Evolutionary conservation across 192 early-diverging fungal genomes (phyloP).

Genomic region (Bifiguratus adelaidae): DNA sequence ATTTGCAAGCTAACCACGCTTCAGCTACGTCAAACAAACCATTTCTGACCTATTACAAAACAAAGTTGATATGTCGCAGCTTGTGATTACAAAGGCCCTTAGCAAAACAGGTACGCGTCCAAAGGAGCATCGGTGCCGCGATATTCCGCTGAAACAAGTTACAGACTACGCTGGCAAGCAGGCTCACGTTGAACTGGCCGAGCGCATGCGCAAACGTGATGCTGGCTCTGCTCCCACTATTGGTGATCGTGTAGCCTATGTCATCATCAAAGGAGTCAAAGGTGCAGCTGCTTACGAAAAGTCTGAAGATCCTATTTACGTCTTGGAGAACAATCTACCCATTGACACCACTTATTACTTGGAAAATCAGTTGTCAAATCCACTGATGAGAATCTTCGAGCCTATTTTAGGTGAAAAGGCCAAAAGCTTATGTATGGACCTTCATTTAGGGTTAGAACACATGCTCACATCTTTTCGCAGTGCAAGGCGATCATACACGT

Average conservation of each 20-base stretch:
- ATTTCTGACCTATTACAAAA: slow-evolving; percentile 94
- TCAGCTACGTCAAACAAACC: slow-evolving; percentile 72
- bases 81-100: slow-evolving; percentile 94
- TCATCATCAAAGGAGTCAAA: slow-evolving; percentile 82
- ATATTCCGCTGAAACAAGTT: slow-evolving; percentile 1
- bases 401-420: slow-evolving; percentile 90
- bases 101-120: slow-evolving; percentile 62
- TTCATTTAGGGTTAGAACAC: not conserved
- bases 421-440: slow-evolving; percentile 59
- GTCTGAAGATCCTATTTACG: slow-evolving; percentile 96
- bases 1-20: not conserved
- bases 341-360: slow-evolving; percentile 96
- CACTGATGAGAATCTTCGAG: slow-evolving; percentile 89
- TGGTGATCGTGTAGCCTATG: slow-evolving; percentile 95
- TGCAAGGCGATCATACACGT: slow-evolving; percentile 61
- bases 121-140: not conserved
- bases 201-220: slow-evolving; percentile 93
- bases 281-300: slow-evolving; percentile 89
- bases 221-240: slow-evolving; percentile 91
- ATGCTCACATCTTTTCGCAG: slow-evolving; percentile 25
- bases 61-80: slow-evolving; percentile 91
- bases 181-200: slow-evolving; percentile 92
- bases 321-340: slow-evolving; percentile 96
- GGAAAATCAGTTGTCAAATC: slow-evolving; percentile 93
- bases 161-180: slow-evolving; percentile 90